Percentiles rank a stretch among this genome's conserved stretches.
These are phyloP conservation scores for Acanthamoeba lenticulata DNA, from an alignment of 208 protist genomes.

Conservation along the genomic window DNA sequence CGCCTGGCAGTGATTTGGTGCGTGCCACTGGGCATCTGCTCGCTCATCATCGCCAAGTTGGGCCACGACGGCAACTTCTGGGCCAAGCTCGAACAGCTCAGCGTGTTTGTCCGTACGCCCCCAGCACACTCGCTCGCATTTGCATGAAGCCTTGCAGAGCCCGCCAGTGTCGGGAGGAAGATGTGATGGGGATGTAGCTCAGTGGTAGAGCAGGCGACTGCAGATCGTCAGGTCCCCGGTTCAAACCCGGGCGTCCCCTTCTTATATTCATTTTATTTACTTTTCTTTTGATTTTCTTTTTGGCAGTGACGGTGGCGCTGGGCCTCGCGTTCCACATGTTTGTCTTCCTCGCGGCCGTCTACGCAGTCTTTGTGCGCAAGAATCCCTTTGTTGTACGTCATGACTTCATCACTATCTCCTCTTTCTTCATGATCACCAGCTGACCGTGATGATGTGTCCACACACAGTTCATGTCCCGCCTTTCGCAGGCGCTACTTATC, in stretches of 20 bases:
- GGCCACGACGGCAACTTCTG: conserved; percentile 34
- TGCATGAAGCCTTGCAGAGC: too few species aligned
- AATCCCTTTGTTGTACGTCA: conserved; percentile 24
- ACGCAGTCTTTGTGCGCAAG: not conserved
- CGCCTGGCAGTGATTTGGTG: conserved; percentile 61
- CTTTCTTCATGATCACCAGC: not conserved
- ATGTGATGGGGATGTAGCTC: not conserved
- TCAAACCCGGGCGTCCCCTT: conserved; percentile 32
- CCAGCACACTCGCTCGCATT: too few species aligned
- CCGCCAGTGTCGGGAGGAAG: too few species aligned
- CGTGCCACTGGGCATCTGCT: conserved; percentile 64
- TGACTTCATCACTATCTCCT: not conserved
- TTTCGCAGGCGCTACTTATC: conserved; percentile 25
- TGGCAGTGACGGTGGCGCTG: not conserved
- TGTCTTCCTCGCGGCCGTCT: not conserved
- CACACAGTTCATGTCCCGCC: not conserved
- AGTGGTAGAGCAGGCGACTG: conserved; percentile 46
- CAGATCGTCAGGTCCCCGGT: conserved; percentile 34
- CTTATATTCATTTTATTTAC: too few species aligned
- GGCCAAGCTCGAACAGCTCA: conserved; percentile 33
- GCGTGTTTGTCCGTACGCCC: conserved; percentile 23
- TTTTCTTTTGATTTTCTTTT: too few species aligned
- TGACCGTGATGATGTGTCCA: not conserved
- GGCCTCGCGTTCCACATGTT: conserved; percentile 10
- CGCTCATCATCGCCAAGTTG: conserved; percentile 56